A percentile compares a stretch with the other conserved stretches of the same genome.
These are phyloP conservation scores for Quercus phellos DNA, from an alignment of 331 rosid genomes.

Conservation along the genomic window DNA sequence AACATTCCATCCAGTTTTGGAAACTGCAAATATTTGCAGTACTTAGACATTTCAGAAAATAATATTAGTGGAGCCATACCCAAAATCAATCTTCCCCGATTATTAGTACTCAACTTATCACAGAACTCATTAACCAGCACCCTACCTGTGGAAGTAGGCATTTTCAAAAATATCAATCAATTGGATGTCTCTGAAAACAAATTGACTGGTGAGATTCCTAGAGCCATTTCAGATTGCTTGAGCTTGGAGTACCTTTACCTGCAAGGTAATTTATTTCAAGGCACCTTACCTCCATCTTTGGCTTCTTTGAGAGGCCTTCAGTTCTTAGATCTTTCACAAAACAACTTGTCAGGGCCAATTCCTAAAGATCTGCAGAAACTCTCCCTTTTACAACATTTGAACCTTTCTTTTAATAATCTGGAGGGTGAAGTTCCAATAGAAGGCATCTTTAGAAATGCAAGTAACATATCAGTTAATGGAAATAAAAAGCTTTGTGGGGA, in stretches of 20 bases:
- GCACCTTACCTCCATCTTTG: too few species aligned
- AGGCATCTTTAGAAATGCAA: slow-evolving; percentile 23
- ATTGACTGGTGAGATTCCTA: slow-evolving; percentile 30
- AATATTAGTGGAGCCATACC: slow-evolving; percentile 17
- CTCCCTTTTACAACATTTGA: slow-evolving; percentile 8
- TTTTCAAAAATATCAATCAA: slow-evolving; percentile 10
- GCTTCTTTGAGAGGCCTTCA: too few species aligned
- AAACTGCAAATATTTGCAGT: slow-evolving; percentile 12
- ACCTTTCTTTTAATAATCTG: slow-evolving; percentile 34
- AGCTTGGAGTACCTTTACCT: slow-evolving; percentile 28
- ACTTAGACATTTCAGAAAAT: slow-evolving; percentile 3
- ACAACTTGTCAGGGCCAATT: too few species aligned
- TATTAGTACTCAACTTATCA: slow-evolving; percentile 8
- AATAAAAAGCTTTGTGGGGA: not conserved
- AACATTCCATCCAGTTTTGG: slow-evolving; percentile 20
- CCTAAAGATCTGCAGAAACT: not conserved
- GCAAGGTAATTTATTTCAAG: not conserved
- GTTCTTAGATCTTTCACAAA: too few species aligned
- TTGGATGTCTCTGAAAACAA: slow-evolving; percentile 26
- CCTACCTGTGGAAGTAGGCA: slow-evolving; percentile 19
- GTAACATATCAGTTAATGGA: slow-evolving; percentile 22
- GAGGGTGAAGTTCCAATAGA: slow-evolving; percentile 25
- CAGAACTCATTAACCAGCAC: slow-evolving; percentile 19
- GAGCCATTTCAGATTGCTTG: slow-evolving; percentile 15
- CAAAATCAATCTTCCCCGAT: not conserved